Conservation (phyloP, 78 protist species). For the Cavenderia fasciculata region DNA sequence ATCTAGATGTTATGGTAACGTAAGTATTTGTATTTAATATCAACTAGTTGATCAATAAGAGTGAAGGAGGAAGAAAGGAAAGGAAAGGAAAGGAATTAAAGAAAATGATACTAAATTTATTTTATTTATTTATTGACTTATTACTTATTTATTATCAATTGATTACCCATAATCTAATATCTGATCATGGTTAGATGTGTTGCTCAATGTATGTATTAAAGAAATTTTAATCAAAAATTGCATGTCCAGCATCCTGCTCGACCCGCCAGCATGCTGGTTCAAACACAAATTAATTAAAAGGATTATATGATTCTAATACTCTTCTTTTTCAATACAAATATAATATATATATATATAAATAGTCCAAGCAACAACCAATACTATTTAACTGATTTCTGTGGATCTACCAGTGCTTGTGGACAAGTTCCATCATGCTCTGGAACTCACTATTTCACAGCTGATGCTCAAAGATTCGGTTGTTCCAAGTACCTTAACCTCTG, state of each 20-base stretch:
- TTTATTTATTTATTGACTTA: too few relatives aligned
- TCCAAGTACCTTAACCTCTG: slow-evolving; percentile 50
- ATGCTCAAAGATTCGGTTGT: slow-evolving; percentile 68
- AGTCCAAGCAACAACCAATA: slow-evolving; percentile 23
- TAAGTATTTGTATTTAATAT: neutral
- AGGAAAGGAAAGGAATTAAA: too few relatives aligned
- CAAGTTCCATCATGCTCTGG: slow-evolving; percentile 48
- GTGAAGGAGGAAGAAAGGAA: too few relatives aligned
- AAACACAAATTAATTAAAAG: too few relatives aligned
- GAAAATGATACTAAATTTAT: too few relatives aligned
- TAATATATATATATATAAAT: neutral
- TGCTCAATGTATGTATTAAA: slow-evolving; percentile 2
- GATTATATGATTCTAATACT: too few relatives aligned
- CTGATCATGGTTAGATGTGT: slow-evolving; percentile 10
- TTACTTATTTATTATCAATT: neutral
- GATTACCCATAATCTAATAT: neutral
- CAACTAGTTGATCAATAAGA: too few relatives aligned
- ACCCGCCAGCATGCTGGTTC: too few relatives aligned
- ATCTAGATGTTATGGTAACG: slow-evolving; percentile 49
- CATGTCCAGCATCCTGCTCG: too few relatives aligned
- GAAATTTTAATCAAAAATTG: neutral
- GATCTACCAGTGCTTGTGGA: slow-evolving; percentile 45
- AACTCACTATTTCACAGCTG: slow-evolving; percentile 27
- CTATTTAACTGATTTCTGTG: slow-evolving; percentile 72
- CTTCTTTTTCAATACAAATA: neutral